These are phyloP conservation scores for Leccinum angustisporum DNA, from an alignment of 1,284 basidiomycete genomes.

Conservation along the genomic window DNA sequence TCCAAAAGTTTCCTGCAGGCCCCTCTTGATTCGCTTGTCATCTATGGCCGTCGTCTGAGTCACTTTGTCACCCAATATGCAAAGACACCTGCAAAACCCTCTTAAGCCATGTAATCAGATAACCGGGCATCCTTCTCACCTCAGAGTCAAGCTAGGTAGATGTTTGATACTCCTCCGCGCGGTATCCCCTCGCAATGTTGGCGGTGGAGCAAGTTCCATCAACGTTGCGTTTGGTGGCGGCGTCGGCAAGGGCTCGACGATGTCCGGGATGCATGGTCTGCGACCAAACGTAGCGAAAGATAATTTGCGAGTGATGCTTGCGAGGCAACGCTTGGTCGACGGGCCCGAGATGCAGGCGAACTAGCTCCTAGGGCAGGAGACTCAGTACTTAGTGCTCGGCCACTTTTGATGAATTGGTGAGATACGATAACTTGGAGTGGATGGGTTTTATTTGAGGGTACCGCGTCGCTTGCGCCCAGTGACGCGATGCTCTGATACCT, in stretches of 20 bases:
- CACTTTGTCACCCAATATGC: conserved; percentile 80
- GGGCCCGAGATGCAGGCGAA: conserved; percentile 9
- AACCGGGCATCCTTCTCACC: no score
- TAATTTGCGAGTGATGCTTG: conserved; percentile 31
- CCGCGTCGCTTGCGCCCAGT: conserved; percentile 9
- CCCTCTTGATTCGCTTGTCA: conserved; percentile 85
- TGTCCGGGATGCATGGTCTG: not conserved
- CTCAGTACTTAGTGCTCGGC: conserved; percentile 26
- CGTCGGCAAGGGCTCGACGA: conserved; percentile 20
- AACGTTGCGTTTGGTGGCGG: conserved; percentile 14
- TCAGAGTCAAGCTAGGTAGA: conserved; percentile 17
- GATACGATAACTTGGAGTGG: conserved; percentile 23
- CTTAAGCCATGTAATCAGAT: conserved; percentile 2
- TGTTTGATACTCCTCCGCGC: conserved; percentile 20
- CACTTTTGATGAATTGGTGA: conserved; percentile 23
- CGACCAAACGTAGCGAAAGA: conserved; percentile 28
- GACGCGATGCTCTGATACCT: conserved; percentile 7
- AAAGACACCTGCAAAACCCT: conserved; percentile 63
- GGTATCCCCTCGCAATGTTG: conserved; percentile 13
- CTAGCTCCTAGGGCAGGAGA: conserved; percentile 14
- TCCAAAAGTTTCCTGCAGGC: conserved; percentile 88
- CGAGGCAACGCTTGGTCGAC: conserved; percentile 27
- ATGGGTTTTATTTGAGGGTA: conserved; percentile 16
- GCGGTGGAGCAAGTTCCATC: conserved; percentile 22
- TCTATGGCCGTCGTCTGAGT: conserved; percentile 88